Percentiles rank a stretch among this genome's conserved stretches.
phyloP scores from a whole-genome alignment of 768 basidiomycete genomes.

The Tricholomella constricta region DNA sequence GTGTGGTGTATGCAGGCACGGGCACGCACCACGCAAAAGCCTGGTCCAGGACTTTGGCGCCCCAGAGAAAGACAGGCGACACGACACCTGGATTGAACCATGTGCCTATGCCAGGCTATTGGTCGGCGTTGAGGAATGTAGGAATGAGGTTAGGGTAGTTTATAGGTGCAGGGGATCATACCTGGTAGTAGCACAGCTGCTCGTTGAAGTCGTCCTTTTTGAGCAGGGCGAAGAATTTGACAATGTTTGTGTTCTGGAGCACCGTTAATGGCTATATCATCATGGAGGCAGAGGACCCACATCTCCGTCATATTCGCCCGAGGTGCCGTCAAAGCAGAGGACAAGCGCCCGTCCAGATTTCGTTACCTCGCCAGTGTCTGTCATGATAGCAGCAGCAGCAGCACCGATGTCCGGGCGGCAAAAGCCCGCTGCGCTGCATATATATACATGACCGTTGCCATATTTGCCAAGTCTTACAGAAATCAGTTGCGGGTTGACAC shows the following conservation, averaged over 20 bases:
- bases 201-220: slow-evolving; percentile 30
- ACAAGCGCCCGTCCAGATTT: slow-evolving; percentile 16
- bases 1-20: neutral
- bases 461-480: neutral
- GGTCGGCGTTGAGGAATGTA: neutral
- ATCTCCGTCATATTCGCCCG: slow-evolving; percentile 38
- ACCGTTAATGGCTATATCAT: neutral
- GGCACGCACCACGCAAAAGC: slow-evolving; percentile 71
- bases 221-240: slow-evolving; percentile 31
- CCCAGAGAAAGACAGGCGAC: slow-evolving; percentile 57
- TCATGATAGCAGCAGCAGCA: slow-evolving; percentile 13
- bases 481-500: neutral
- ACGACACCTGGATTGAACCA: slow-evolving; percentile 67
- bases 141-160: slow-evolving; percentile 36
- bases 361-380: slow-evolving; percentile 12
- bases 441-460: neutral
- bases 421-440: slow-evolving; percentile 6
- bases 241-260: slow-evolving; percentile 31
- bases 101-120: slow-evolving; percentile 49
- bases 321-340: slow-evolving; percentile 66
- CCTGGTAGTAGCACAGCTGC: slow-evolving; percentile 56
- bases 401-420: neutral
- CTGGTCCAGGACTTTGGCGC: slow-evolving; percentile 62
- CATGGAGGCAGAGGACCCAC: slow-evolving; percentile 28
- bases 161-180: too few relatives aligned